Conservation (phyloP, 495 filamentous ascomycete species). For the Trichoderma reesei region DNA sequence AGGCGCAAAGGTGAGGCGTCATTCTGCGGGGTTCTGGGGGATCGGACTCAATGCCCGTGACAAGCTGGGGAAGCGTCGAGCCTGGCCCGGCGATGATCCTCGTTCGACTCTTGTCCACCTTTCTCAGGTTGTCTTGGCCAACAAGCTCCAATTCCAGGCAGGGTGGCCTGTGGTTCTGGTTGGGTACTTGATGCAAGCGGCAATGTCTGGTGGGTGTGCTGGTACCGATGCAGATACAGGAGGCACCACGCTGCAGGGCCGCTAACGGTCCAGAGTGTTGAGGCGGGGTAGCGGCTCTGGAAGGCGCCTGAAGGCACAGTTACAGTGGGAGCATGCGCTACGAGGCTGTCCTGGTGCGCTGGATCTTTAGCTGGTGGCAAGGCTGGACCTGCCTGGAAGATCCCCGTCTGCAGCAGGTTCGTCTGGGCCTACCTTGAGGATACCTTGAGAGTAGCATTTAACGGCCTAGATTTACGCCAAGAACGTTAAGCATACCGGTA, state of each 20-base stretch:
- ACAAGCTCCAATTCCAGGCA: neutral
- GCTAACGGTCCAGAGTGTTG: too few relatives aligned
- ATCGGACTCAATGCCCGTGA: neutral
- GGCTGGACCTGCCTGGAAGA: neutral
- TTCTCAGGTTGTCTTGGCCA: neutral
- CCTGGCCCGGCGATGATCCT: neutral
- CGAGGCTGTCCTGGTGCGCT: neutral
- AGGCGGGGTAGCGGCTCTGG: slow-evolving; percentile 1
- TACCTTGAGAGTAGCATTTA: too few relatives aligned
- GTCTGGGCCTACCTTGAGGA: too few relatives aligned
- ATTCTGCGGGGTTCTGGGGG: neutral
- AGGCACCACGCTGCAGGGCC: neutral
- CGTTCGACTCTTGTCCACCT: neutral
- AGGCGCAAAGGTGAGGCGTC: slow-evolving; percentile 2
- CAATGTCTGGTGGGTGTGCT: too few relatives aligned
- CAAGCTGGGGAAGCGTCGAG: neutral
- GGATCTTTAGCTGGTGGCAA: neutral
- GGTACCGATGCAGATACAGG: neutral
- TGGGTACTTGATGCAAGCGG: too few relatives aligned
- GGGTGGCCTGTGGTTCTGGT: too few relatives aligned
- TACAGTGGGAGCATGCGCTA: neutral
- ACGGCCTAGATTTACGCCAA: too few relatives aligned
- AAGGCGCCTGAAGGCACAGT: neutral
- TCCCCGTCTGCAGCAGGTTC: too few relatives aligned
- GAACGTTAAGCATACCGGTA: too few relatives aligned